Conservation (phyloP, 768 basidiomycete species). For the Boletus rubropictus region DNA sequence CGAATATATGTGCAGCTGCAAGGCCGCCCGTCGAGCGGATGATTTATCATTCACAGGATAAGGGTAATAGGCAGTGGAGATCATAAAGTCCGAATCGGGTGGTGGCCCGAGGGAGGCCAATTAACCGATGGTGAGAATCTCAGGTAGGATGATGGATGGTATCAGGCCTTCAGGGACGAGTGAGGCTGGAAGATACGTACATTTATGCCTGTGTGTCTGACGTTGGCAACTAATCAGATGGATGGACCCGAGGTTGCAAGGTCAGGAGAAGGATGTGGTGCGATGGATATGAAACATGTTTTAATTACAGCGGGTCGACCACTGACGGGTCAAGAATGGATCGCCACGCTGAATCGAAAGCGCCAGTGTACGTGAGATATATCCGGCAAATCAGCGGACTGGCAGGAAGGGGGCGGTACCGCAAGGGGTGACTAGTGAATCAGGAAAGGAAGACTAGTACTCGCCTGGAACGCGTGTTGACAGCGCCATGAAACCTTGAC, state of each 20-base stretch:
- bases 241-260: slow-evolving; percentile 23
- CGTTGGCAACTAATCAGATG: slow-evolving; percentile 30
- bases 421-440: slow-evolving; percentile 19
- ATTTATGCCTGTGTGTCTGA: slow-evolving; percentile 30
- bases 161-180: slow-evolving; percentile 28
- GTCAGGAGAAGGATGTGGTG: slow-evolving; percentile 22
- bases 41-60: slow-evolving; percentile 23
- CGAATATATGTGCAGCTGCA: slow-evolving; percentile 31
- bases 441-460: slow-evolving; percentile 22
- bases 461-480: slow-evolving; percentile 31
- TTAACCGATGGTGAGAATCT: slow-evolving; percentile 16
- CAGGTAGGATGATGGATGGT: slow-evolving; percentile 20
- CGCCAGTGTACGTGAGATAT: slow-evolving; percentile 20
- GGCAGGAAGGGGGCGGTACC: slow-evolving; percentile 23
- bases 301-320: slow-evolving; percentile 15
- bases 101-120: slow-evolving; percentile 12
- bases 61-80: slow-evolving; percentile 28
- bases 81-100: slow-evolving; percentile 28
- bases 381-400: slow-evolving; percentile 31
- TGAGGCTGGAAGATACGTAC: slow-evolving; percentile 18
- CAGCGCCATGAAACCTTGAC: slow-evolving; percentile 32
- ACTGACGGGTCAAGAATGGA: slow-evolving; percentile 23
- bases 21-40: slow-evolving; percentile 14
- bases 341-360: slow-evolving; percentile 15
- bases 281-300: slow-evolving; percentile 32